These are phyloP conservation scores for Fusarium setosum DNA, from an alignment of 2,329 filamentous ascomycete genomes.

Conservation along the genomic window DNA sequence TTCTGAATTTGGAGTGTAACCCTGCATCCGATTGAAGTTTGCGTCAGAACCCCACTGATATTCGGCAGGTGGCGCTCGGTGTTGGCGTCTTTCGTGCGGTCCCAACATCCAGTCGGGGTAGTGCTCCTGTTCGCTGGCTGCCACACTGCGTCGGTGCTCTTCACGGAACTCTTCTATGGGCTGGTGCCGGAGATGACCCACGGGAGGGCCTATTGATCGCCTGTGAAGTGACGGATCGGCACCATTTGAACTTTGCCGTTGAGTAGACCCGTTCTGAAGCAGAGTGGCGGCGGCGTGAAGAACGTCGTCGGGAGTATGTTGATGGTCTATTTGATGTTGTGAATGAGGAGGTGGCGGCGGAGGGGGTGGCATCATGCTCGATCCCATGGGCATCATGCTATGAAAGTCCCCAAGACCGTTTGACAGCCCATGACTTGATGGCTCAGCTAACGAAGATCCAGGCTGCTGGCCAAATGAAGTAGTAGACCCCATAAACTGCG, in stretches of 20 bases:
- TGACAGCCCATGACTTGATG: constrained; percentile 35
- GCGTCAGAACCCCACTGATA: constrained; percentile 77
- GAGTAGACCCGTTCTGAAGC: constrained; percentile 56
- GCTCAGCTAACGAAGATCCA: constrained; percentile 41
- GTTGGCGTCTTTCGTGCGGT: constrained; percentile 40
- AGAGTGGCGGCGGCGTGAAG: constrained; percentile 66
- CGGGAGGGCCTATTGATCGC: constrained; percentile 47
- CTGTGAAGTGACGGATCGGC: constrained; percentile 39
- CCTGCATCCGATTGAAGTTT: constrained; percentile 68
- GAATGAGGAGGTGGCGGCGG: constrained; percentile 40
- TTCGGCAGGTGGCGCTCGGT: constrained; percentile 54
- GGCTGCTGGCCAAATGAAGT: constrained; percentile 71
- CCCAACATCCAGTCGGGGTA: constrained; percentile 58
- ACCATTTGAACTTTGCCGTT: constrained; percentile 39
- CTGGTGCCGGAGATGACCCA: constrained; percentile 57
- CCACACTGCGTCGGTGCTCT: constrained; percentile 50
- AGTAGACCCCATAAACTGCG: constrained; percentile 72
- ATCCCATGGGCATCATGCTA: constrained; percentile 35
- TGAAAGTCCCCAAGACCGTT: constrained; percentile 36
- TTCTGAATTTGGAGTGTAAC: constrained; percentile 67
- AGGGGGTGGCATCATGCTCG: constrained; percentile 51
- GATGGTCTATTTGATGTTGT: constrained; percentile 44
- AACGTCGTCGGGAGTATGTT: constrained; percentile 63
- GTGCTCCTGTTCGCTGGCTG: constrained; percentile 48
- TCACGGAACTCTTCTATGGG: constrained; percentile 56